Conservation (phyloP, 75 land plant species). For the Gnetum montanum region DNA sequence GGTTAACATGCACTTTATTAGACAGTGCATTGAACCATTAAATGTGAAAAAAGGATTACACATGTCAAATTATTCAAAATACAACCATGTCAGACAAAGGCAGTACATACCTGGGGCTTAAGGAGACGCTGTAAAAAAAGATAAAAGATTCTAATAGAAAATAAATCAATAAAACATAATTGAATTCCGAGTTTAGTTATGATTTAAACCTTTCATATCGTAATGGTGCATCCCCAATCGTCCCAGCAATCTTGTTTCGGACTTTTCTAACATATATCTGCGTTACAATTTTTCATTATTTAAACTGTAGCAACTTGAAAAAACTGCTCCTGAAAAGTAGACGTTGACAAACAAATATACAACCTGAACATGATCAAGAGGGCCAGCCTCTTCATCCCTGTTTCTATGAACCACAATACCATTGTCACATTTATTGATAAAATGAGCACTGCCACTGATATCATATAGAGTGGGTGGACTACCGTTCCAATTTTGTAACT, state of each 20-base stretch:
- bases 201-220: slow-evolving; percentile 80
- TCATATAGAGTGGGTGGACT: slow-evolving; percentile 84
- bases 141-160: no score
- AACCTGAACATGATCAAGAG: slow-evolving; percentile 79
- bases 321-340: background rate
- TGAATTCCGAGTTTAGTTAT: no score
- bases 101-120: no score
- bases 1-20: no score
- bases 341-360: slow-evolving; percentile 1
- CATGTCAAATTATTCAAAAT: no score
- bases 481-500: slow-evolving; percentile 82
- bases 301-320: background rate
- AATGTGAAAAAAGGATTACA: no score
- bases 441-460: slow-evolving; percentile 98
- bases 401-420: slow-evolving; percentile 96
- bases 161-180: no score
- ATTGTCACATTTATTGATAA: slow-evolving; percentile 99
- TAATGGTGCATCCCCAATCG: slow-evolving; percentile 66
- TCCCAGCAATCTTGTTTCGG: slow-evolving; percentile 80
- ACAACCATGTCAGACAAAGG: no score
- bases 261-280: slow-evolving; percentile 86
- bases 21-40: no score
- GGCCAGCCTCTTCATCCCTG: slow-evolving; percentile 52
- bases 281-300: slow-evolving; percentile 1
- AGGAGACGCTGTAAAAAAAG: no score